phyloP scores from a whole-genome alignment of 2,329 filamentous ascomycete species.

The Podosphaera xanthii region DNA sequence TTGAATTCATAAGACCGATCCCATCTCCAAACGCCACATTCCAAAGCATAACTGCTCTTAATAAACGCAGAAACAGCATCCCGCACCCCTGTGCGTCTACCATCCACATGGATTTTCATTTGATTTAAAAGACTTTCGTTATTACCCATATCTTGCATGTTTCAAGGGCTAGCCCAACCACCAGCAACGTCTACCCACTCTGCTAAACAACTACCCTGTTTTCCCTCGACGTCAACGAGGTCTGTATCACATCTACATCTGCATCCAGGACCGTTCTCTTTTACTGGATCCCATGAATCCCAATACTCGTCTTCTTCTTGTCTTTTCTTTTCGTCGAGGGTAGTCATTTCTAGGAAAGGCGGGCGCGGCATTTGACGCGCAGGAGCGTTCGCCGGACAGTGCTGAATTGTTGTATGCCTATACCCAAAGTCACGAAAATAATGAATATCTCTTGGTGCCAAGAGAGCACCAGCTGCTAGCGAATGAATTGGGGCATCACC shows the following conservation, averaged over 20 bases:
- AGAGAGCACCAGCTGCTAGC: conserved; percentile 71
- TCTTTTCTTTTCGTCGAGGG: conserved; percentile 57
- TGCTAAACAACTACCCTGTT: conserved; percentile 79
- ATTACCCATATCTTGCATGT: not conserved
- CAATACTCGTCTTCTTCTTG: conserved; percentile 91
- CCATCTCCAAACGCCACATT: no score
- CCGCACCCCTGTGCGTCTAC: no score
- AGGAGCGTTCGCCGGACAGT: conserved; percentile 90
- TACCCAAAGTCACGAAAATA: conserved; percentile 99
- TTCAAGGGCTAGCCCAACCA: conserved; percentile 44
- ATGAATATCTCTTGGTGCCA: conserved; percentile 67
- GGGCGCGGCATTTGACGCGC: conserved; percentile 60
- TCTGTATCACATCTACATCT: conserved; percentile 93
- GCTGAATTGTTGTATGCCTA: conserved; percentile 93
- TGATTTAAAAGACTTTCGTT: not conserved
- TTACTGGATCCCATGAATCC: conserved; percentile 64
- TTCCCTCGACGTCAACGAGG: conserved; percentile 92
- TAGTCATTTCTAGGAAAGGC: conserved; percentile 65
- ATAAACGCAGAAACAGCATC: no score
- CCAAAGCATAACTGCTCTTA: no score
- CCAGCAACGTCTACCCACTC: conserved; percentile 97
- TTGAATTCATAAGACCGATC: no score
- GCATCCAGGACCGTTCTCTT: conserved; percentile 93
- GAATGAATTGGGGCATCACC: conserved; percentile 97
- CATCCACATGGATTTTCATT: no score